phyloP scores from a whole-genome alignment of 805 yeast species.

The Naumovozyma castellii region DNA sequence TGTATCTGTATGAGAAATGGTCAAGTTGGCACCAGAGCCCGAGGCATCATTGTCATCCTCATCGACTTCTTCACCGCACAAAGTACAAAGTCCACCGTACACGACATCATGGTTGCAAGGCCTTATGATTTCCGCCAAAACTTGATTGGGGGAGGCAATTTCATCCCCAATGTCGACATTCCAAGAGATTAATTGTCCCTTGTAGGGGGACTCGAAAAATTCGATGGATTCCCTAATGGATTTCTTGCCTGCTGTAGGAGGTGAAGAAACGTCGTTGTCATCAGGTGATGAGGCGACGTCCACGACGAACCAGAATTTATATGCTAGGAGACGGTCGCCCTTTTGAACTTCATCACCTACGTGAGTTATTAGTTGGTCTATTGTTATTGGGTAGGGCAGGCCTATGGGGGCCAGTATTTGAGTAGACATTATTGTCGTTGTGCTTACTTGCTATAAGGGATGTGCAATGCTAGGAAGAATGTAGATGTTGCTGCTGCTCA shows the following conservation, averaged over 20 bases:
- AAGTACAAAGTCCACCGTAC: constrained; percentile 88
- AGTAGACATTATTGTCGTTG: constrained; percentile 16
- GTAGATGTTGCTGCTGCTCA: too few relatives aligned
- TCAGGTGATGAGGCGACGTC: constrained; percentile 26
- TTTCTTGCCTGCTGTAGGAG: constrained; percentile 14
- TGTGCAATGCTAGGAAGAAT: too few relatives aligned
- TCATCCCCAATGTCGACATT: constrained; percentile 50
- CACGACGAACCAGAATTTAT: constrained; percentile 39
- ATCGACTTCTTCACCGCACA: constrained; percentile 75
- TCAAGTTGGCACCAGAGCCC: constrained; percentile 35
- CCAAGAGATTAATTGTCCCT: constrained; percentile 52
- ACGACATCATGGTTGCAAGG: constrained; percentile 90
- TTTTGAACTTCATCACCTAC: constrained; percentile 29
- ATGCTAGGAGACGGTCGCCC: constrained; percentile 32
- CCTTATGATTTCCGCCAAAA: constrained; percentile 53
- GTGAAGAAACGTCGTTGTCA: constrained; percentile 12
- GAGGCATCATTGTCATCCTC: constrained; percentile 56
- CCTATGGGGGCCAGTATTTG: constrained; percentile 20
- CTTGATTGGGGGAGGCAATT: constrained; percentile 37
- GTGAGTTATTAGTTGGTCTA: constrained; percentile 27
- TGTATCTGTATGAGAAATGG: constrained; percentile 83
- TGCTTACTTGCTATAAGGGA: neutral
- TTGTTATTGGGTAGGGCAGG: constrained; percentile 34
- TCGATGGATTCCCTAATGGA: constrained; percentile 56
- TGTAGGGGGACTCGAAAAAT: constrained; percentile 73